A percentile compares a stretch with the other conserved stretches of the same genome.
phyloP scores from a whole-genome alignment of 2,329 filamentous ascomycete genomes.

The Cladophialophora carrionii region DNA sequence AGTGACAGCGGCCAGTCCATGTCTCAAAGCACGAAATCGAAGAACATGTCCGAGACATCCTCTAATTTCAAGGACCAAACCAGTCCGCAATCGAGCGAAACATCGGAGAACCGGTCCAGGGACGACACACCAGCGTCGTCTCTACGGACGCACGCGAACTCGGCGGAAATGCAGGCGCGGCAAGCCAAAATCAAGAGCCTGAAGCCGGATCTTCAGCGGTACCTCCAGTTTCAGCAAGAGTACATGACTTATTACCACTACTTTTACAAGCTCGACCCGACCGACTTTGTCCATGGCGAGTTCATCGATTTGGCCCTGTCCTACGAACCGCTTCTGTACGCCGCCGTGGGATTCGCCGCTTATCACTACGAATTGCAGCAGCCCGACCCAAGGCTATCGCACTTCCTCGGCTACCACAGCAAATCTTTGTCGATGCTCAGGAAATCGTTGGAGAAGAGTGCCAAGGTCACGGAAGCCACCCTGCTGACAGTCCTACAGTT shows the following conservation, averaged over 20 bases:
- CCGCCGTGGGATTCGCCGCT: conserved; percentile 82
- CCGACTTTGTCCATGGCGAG: conserved; percentile 72
- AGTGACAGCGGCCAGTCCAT: conserved; percentile 36
- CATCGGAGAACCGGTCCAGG: conserved; percentile 45
- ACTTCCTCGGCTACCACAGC: conserved; percentile 89
- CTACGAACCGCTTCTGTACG: conserved; percentile 82
- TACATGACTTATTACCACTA: conserved; percentile 84
- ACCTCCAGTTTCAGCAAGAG: conserved; percentile 76
- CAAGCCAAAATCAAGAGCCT: conserved; percentile 50
- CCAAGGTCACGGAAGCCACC: conserved; percentile 72
- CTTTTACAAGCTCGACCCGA: conserved; percentile 70
- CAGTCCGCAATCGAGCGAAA: conserved; percentile 56
- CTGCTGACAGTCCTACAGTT: conserved; percentile 87
- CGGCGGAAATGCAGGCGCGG: conserved; percentile 34
- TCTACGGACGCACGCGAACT: conserved; percentile 30
- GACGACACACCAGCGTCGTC: conserved; percentile 41
- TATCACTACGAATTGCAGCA: conserved; percentile 78
- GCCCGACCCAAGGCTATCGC: conserved; percentile 71
- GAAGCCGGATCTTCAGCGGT: conserved; percentile 72
- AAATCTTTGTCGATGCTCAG: conserved; percentile 79
- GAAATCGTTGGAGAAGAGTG: conserved; percentile 68
- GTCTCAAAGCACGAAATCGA: conserved; percentile 40
- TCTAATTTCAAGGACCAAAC: conserved; percentile 42
- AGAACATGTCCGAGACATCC: conserved; percentile 35
- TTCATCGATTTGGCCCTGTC: conserved; percentile 73